Conservation (phyloP, 1,139 yeast species). For the Hyphopichia wangnamkhiaoensis region DNA sequence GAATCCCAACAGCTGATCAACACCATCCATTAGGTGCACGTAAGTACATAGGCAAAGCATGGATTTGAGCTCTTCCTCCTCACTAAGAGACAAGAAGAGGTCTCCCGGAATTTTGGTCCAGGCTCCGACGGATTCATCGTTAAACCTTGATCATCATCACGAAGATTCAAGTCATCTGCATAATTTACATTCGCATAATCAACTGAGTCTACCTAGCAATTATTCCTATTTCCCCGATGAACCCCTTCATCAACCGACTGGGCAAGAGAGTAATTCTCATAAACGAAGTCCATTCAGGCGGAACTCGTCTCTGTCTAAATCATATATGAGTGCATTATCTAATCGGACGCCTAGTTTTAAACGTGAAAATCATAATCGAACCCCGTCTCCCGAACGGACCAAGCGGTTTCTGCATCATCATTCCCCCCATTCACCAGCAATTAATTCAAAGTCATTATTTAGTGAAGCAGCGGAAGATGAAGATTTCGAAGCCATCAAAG, state of each 20-base stretch:
- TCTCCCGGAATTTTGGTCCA: conserved; percentile 6
- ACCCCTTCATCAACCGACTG: background rate
- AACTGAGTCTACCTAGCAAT: background rate
- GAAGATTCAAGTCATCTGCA: too few relatives aligned
- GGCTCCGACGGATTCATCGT: conserved; percentile 4
- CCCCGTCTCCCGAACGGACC: background rate
- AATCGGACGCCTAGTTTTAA: background rate
- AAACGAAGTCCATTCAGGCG: background rate
- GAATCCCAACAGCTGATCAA: too few relatives aligned
- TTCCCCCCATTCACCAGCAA: background rate
- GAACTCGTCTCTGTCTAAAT: conserved; percentile 1
- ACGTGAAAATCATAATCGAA: background rate
- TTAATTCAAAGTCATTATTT: conserved; percentile 14
- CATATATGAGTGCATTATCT: background rate
- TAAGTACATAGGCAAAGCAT: too few relatives aligned
- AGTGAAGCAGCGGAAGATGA: conserved; percentile 28
- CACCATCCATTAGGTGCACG: too few relatives aligned
- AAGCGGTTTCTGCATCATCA: background rate
- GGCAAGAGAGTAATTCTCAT: background rate
- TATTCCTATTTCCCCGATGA: too few relatives aligned
- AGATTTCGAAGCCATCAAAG: conserved; percentile 36
- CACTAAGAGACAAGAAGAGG: background rate
- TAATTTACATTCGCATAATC: background rate
- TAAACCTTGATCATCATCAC: background rate
- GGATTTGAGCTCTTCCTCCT: too few relatives aligned